Base-by-base conservation (phyloP, 1,284 basidiomycete genomes). In the Ceratobasidium sp. region DNA sequence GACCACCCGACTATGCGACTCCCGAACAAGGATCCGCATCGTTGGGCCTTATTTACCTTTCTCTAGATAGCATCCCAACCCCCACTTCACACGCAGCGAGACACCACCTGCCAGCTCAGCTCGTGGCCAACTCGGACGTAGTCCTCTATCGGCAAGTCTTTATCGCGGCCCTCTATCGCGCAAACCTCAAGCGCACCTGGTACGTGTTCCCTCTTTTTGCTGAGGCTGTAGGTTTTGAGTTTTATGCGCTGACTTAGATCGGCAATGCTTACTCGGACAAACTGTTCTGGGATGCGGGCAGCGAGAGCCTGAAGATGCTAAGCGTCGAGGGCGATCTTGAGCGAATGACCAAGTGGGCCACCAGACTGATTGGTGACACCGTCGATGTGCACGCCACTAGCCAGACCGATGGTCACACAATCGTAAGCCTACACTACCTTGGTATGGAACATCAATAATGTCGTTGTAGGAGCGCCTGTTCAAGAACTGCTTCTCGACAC, bases 1-100 rank as follows among this genome's bases (percentile, higher is more conserved):
- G 49, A 51, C 7, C 49, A 51, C 49, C n/a, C 49, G 49, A 51
- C 49, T 51, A n/a, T 51, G 49, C 49, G 49, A 19, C 49, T 51
- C 49, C 49, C 49, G 49, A 51, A 19, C 49, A 51, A 8, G 49
- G 49, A 51, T 51, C 49, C 49, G 49, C 49, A 51, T 51, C 49
- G 49, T 51, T 51, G 49, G 49, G 49, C 49, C 49, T 51, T 51
- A 51, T 8, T 51, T 8, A 51, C 49, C 49, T 51, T 43, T 19
- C 17, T 51, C 17, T n/a, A n/a, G 49, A 51, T 51, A 51, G 49
- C 49, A n/a, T 51, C n/a, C 49, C 49, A 51, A 51, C n/a, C 13
- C 49, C 7, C 40, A 43, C 49, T 51, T 51, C 49, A 17, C n/a
- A 51, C 49, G 49, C n/a, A 51, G 49, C 8, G 49, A n/a, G 49